Evolutionary conservation across 108 stramenopile species (phyloP), one percentile per base, ranked within the genome.

Genomic region (Hondaea fermentalgiana): DNA sequence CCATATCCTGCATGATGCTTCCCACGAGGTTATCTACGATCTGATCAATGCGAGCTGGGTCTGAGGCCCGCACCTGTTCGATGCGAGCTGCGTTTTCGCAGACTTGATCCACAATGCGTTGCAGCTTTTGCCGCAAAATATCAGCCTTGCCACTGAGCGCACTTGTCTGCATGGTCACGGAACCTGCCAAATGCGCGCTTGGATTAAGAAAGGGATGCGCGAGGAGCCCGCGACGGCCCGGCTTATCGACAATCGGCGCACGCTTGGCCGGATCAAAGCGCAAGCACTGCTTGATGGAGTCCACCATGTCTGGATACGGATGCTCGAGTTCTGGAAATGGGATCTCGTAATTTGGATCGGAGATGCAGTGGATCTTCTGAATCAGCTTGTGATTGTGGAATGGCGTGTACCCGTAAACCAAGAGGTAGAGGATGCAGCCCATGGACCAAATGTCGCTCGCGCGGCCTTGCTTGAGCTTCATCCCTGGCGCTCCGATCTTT

Each of bases 371-470:
- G 0, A 99, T 90, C 91, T 98, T 99, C 88, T 97, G 97, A 35
- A 97, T 96, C 90, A 98, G 96, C 58, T 97, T 96, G 12, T 96
- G 93, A 59, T 96, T 91, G 5, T 96, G 96, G 91, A 99, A 99
- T 44, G 98, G 98, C 6, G 97, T 96, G 89, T 93, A 91, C 1
- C 97, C 97, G 47, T 97, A 97, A 5, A 98, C 94, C 96, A 99
- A 97, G 92, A 98, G 97, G 89, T 99, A 99, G 12, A 99, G 91
- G 57, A 99, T 98, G 89, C 98, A 98, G 6, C 99, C 99, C 17
- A 99, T 92, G 42, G 95, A 96, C 97, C 97, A 97, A 25, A 98
- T 95, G 90, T 98, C 97, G 5, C 51, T 87, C 1, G 94, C 93
- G 3, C 91, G 58, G 44, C 93, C 93, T 16, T 94, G 87, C 42